These are phyloP conservation scores for Conticribra guillardii DNA, from an alignment of 108 stramenopile species.

Conservation along the genomic window DNA sequence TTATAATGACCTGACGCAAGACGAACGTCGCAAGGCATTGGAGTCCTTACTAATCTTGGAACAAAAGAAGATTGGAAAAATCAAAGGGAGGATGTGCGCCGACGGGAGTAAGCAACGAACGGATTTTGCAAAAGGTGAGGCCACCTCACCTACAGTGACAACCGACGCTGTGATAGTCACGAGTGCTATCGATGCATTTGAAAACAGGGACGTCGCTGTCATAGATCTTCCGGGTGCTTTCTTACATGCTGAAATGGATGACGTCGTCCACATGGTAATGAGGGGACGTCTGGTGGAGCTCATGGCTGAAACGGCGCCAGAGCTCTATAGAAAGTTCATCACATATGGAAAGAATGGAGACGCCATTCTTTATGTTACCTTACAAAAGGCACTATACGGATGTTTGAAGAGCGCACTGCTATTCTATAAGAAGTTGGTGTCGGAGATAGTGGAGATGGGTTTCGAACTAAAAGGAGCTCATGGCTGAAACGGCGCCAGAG, in stretches of 20 bases:
- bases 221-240: conserved; percentile 12
- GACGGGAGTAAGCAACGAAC: conserved; percentile 1
- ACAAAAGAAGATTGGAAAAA: conserved; percentile 5
- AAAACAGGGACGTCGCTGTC: not conserved
- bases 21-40: not conserved
- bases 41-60: not conserved
- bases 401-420: not conserved
- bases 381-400: conserved; percentile 9
- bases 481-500: not conserved
- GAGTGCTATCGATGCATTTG: conserved; percentile 4
- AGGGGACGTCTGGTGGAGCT: not conserved
- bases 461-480: conserved; percentile 1
- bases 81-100: conserved; percentile 3
- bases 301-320: not conserved
- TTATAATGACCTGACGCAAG: not conserved
- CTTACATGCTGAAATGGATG: conserved; percentile 4
- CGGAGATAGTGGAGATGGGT: not conserved
- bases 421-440: conserved; percentile 3
- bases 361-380: not conserved
- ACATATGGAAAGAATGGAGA: not conserved
- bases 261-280: not conserved
- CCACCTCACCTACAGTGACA: conserved; percentile 13
- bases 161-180: conserved; percentile 3
- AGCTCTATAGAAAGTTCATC: not conserved
- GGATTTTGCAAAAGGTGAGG: conserved; percentile 1